Percentiles rank a stretch among this genome's conserved stretches.
phyloP scores from a whole-genome alignment of 176 grass and related monocot genomes.

The Triticum urartu region DNA sequence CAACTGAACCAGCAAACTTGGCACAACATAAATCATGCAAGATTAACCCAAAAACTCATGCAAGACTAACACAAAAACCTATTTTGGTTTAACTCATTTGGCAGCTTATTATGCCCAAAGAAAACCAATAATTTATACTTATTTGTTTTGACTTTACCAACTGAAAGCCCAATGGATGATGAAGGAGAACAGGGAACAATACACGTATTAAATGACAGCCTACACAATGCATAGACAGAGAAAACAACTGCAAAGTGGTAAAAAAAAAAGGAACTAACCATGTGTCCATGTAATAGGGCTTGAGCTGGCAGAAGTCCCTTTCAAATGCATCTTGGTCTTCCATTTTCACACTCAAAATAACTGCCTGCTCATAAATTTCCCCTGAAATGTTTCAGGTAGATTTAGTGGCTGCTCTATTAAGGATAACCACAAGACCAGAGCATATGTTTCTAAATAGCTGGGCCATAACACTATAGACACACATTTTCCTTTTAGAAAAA shows the following conservation, averaged over 20 bases:
- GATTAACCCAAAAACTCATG: background rate
- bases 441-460: background rate
- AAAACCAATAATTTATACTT: background rate
- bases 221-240: no score
- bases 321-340: conserved; percentile 98
- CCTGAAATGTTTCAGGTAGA: conserved; percentile 47
- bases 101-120: background rate
- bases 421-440: background rate
- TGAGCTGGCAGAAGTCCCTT: conserved; percentile 93
- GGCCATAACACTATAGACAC: background rate
- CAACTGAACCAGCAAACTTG: background rate
- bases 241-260: no score
- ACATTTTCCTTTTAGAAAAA: background rate
- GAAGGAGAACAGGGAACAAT: no score
- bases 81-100: background rate
- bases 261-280: conserved; percentile 43
- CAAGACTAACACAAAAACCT: background rate
- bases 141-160: background rate
- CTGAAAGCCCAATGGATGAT: background rate
- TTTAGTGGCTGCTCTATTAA: conserved; percentile 17
- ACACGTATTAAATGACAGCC: no score
- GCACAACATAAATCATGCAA: background rate
- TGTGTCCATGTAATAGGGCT: conserved; percentile 92
- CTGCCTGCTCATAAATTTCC: conserved; percentile 88
- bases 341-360: conserved; percentile 90